Evolutionary conservation across 2,329 filamentous ascomycete species (phyloP).

Genomic region (Endoconidiophora polonica): DNA sequence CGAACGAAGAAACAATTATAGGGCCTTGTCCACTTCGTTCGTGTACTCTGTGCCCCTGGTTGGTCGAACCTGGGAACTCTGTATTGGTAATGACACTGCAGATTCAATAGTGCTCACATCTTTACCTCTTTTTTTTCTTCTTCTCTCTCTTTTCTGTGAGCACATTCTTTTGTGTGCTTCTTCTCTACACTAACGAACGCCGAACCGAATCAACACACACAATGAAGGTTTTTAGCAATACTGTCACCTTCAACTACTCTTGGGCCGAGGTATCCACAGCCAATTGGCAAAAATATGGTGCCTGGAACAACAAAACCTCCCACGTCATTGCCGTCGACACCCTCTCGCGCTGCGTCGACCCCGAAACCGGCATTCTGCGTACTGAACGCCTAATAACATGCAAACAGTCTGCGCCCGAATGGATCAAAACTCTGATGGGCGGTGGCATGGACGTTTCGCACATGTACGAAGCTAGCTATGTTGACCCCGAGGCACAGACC

Average conservation of each 20-base stretch:
- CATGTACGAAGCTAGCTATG: conserved; percentile 91
- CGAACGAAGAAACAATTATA: too few relatives aligned
- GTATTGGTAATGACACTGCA: too few relatives aligned
- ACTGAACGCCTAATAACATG: conserved; percentile 47
- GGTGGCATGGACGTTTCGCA: conserved; percentile 58
- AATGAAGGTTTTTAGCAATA: conserved; percentile 94
- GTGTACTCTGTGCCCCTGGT: too few relatives aligned
- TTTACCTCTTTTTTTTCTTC: background rate
- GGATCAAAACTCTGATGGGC: conserved; percentile 67
- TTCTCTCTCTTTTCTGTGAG: background rate
- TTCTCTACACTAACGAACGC: conserved; percentile 13
- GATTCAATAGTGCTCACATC: background rate
- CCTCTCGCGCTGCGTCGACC: conserved; percentile 49
- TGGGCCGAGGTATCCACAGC: conserved; percentile 96
- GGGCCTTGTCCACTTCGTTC: too few relatives aligned
- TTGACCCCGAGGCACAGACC: conserved; percentile 66
- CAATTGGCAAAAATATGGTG: conserved; percentile 98
- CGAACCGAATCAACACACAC: conserved; percentile 13
- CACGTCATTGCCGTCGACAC: conserved; percentile 96
- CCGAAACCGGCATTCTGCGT: conserved; percentile 40
- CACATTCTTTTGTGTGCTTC: background rate
- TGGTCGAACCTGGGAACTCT: too few relatives aligned
- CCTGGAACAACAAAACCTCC: conserved; percentile 97
- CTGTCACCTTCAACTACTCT: conserved; percentile 86
- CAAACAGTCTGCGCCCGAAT: conserved; percentile 52